These are phyloP conservation scores for Nitzschia sp. DNA, from an alignment of 108 stramenopile species.

Conservation along the genomic window DNA sequence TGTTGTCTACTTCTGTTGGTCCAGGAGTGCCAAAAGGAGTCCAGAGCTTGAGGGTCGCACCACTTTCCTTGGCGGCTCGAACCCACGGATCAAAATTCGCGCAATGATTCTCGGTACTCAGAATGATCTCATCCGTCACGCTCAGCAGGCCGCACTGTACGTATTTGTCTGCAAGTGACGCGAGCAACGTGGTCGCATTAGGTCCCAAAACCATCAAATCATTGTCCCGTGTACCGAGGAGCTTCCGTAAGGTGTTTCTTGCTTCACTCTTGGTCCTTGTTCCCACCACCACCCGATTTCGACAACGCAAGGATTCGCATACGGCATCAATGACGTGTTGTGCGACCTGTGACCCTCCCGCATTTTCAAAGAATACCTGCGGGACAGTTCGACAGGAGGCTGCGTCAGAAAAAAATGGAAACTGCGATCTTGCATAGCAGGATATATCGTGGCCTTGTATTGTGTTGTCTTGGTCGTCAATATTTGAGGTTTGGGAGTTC, in stretches of 20 bases:
- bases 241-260: slow-evolving; percentile 33
- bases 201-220: slow-evolving; percentile 45
- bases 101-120: slow-evolving; percentile 78
- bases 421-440: slow-evolving; percentile 56
- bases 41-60: slow-evolving; percentile 69
- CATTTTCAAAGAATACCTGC: slow-evolving; percentile 81
- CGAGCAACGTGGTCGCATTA: slow-evolving; percentile 74
- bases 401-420: slow-evolving; percentile 62
- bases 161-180: slow-evolving; percentile 47
- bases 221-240: slow-evolving; percentile 45
- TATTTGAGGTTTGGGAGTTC: not conserved
- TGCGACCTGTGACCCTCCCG: slow-evolving; percentile 86
- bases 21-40: slow-evolving; percentile 18
- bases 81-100: slow-evolving; percentile 85
- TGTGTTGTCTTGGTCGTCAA: not conserved
- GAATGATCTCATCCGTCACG: slow-evolving; percentile 66
- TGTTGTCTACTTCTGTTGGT: not conserved
- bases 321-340: slow-evolving; percentile 50
- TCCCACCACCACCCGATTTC: slow-evolving; percentile 68
- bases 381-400: not conserved
- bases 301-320: slow-evolving; percentile 35
- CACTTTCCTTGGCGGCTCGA: slow-evolving; percentile 37
- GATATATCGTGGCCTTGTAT: slow-evolving; percentile 24
- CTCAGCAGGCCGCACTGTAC: slow-evolving; percentile 28
- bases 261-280: slow-evolving; percentile 44